Base-by-base conservation (phyloP, 2,329 filamentous ascomycete genomes). In the Apiospora marii region DNA sequence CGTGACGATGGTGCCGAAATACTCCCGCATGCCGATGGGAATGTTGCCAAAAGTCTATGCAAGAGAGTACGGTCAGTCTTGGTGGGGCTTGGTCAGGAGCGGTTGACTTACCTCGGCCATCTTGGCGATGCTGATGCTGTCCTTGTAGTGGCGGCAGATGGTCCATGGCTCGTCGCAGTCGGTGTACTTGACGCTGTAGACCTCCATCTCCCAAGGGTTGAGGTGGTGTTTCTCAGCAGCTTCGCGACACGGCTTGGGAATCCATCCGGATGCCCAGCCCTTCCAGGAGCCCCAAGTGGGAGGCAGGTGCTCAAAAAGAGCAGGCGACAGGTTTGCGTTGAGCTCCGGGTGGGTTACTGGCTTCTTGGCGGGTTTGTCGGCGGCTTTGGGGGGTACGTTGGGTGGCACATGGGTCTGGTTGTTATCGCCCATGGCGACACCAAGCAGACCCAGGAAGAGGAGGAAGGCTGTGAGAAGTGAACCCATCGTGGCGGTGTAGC, bases 141-240 rank as follows among this genome's bases (percentile, higher is more conserved):
- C 49, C 5, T n/a, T 51, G 49, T 24, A 51, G 12, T 51, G n/a
- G n/a, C 49, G n/a, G 13, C 49, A 51, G 49, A 51, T 51, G n/a
- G 49, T 51, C 49, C 49, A 51, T 13, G 49, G 49, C 12, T 51
- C 49, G n/a, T 51, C 49, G 10, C 49, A 51, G n/a, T 51, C 49
- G 10, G 8, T 14, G 49, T 14, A 51, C n/a, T 51, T 51, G 49
- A 51, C 49, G 10, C 49, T 51, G 6, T 51, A 51, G 10, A 51
- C 49, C 49, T 51, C 49, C 49, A 51, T 51, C 49, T 51, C 49
- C 49, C 49, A 51, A 27, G 49, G 49, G 49, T 27, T 51, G n/a
- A 51, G n/a, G 1, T 14, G 2, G 13, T 24, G 12, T n/a, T 27
- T 8, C 7, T 4, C n/a, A 14, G 49, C 49, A 27, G 49, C 49